Conservation (phyloP, 1,284 basidiomycete genomes). For the Polyporus tsugae region DNA sequence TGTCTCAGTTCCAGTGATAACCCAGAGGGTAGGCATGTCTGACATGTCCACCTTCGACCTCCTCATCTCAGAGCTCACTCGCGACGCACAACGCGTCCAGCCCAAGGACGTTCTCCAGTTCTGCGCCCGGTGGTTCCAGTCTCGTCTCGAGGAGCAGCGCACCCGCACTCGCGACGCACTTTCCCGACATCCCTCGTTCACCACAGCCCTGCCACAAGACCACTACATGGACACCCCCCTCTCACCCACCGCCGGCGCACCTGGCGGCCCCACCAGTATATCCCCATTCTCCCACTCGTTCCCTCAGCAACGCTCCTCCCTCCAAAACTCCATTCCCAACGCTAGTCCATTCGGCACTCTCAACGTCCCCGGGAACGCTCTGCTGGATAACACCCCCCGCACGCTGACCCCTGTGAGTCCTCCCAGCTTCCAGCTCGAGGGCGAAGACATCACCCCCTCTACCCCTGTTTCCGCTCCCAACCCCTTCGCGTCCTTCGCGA, state of each 20-base stretch:
- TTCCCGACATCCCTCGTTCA: conserved; percentile 53
- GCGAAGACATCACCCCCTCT: conserved; percentile 66
- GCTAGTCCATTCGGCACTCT: conserved; percentile 76
- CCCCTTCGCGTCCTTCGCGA: conserved; percentile 51
- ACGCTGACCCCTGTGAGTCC: conserved; percentile 43
- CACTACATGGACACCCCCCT: conserved; percentile 67
- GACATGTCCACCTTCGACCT: conserved; percentile 77
- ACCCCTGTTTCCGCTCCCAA: conserved; percentile 63
- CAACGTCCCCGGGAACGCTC: conserved; percentile 79
- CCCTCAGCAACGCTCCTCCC: conserved; percentile 51
- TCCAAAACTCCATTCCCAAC: conserved; percentile 60
- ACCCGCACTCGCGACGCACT: conserved; percentile 74
- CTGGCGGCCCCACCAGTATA: conserved; percentile 40
- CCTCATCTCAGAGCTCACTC: conserved; percentile 87
- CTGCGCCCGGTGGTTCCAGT: conserved; percentile 96
- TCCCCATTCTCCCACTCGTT: conserved; percentile 59
- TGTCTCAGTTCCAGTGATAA: conserved; percentile 5
- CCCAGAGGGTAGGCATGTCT: conserved; percentile 23
- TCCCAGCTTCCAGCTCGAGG: conserved; percentile 66
- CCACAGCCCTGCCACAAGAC: conserved; percentile 62
- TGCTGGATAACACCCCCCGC: conserved; percentile 51
- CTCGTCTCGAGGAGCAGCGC: conserved; percentile 84
- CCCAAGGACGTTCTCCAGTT: conserved; percentile 93
- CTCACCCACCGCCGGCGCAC: conserved; percentile 42
- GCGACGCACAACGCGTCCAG: conserved; percentile 85